Evolutionary conservation across 2,329 filamentous ascomycete species (phyloP).

Genomic region (Ascochyta pisi): DNA sequence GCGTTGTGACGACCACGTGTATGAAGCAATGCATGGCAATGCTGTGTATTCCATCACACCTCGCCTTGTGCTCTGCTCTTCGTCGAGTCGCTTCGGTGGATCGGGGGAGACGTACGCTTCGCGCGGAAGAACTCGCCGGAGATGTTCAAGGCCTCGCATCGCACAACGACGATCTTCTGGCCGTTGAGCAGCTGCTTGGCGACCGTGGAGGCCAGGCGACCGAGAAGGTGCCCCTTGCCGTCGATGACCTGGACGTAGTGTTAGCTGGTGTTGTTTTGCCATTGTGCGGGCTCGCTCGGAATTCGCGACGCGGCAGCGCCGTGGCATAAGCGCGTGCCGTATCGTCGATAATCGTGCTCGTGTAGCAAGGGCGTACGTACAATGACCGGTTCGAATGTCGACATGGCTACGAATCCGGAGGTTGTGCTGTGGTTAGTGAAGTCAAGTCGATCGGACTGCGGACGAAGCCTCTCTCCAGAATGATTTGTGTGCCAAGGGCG

Average conservation of each 20-base stretch:
- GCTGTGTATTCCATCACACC: constrained; percentile 18
- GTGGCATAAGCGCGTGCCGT: constrained; percentile 20
- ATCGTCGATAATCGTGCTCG: constrained; percentile 11
- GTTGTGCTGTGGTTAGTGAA: constrained; percentile 45
- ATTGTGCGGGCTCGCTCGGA: constrained; percentile 6
- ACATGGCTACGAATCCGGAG: constrained; percentile 61
- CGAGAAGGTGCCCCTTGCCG: constrained; percentile 99
- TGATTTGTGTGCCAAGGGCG: constrained; percentile 11
- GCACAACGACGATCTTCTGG: constrained; percentile 99
- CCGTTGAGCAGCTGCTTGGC: constrained; percentile 99
- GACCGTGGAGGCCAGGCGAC: constrained; percentile 96
- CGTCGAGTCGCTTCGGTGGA: constrained; percentile 20
- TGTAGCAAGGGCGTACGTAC: constrained; percentile 56
- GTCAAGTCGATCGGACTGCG: constrained; percentile 21
- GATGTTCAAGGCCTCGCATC: constrained; percentile 99
- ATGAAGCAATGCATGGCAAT: constrained; percentile 12
- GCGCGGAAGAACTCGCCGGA: constrained; percentile 99
- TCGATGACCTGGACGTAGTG: constrained; percentile 74
- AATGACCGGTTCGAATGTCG: constrained; percentile 70
- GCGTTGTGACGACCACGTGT: constrained; percentile 13
- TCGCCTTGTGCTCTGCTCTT: constrained; percentile 24
- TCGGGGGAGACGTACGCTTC: constrained; percentile 82
- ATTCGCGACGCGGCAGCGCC: constrained; percentile 16
- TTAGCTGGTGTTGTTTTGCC: constrained; percentile 36
- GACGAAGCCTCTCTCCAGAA: background rate